A percentile compares a stretch with the other conserved stretches of the same genome.
Conservation (phyloP, 495 filamentous ascomycete species). For the Talaromyces stipitatus region DNA sequence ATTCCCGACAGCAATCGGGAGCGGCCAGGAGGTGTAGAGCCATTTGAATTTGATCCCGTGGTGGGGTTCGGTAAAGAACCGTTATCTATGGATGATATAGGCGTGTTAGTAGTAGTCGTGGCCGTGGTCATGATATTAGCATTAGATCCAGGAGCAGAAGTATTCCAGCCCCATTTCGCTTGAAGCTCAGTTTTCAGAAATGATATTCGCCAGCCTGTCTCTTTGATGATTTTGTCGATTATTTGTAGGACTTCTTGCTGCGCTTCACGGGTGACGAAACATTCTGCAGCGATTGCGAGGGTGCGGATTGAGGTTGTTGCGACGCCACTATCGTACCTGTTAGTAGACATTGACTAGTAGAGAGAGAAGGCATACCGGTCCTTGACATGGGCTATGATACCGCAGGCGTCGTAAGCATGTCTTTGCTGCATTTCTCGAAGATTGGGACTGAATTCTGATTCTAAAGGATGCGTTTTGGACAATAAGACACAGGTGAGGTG, state of each 20-base stretch:
- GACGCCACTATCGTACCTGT: conserved; percentile 48
- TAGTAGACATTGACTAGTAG: not conserved
- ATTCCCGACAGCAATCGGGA: conserved; percentile 36
- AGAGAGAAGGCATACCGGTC: conserved; percentile 45
- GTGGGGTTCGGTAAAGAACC: conserved; percentile 14
- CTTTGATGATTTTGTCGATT: conserved; percentile 62
- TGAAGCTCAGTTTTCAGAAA: conserved; percentile 62
- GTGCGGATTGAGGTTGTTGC: conserved; percentile 70
- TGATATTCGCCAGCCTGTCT: conserved; percentile 70
- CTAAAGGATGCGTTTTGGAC: conserved; percentile 68
- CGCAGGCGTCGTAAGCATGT: conserved; percentile 77
- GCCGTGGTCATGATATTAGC: not conserved
- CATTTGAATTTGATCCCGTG: not conserved
- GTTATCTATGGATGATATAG: conserved; percentile 11
- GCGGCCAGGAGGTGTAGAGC: conserved; percentile 11
- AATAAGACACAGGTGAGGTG: conserved; percentile 77
- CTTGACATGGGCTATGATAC: conserved; percentile 76
- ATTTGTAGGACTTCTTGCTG: conserved; percentile 80
- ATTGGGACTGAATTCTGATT: conserved; percentile 43
- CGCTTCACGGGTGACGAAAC: conserved; percentile 56
- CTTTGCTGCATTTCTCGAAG: conserved; percentile 60
- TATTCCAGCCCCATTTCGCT: conserved; percentile 70
- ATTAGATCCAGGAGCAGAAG: conserved; percentile 9
- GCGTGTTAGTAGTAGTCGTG: conserved; percentile 16
- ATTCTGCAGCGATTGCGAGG: conserved; percentile 71